phyloP scores from a whole-genome alignment of 306 rosid genomes.

The Trifolium dubium region DNA sequence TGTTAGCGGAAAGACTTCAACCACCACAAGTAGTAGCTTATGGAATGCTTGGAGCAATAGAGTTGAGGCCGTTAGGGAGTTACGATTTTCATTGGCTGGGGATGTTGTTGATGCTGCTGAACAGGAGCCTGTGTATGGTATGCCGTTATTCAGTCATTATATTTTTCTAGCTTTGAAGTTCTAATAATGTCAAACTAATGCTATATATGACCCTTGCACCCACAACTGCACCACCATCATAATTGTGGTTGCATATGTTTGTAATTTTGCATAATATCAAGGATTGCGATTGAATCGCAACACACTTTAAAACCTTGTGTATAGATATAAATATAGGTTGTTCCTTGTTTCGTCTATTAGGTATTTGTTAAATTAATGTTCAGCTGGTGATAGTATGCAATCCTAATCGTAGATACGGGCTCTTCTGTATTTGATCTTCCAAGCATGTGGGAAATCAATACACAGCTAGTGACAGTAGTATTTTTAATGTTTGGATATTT shows the following conservation, averaged over 20 bases:
- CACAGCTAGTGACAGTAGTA: not conserved
- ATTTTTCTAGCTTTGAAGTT: constrained; percentile 15
- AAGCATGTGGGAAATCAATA: constrained; percentile 12
- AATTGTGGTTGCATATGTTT: not conserved
- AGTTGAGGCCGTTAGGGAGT: constrained; percentile 72
- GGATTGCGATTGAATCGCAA: not conserved
- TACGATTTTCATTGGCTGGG: constrained; percentile 85
- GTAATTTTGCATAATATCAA: not conserved
- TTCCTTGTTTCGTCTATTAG: constrained; percentile 21
- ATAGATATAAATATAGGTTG: not conserved
- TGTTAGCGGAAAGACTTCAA: constrained; percentile 36
- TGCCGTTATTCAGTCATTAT: constrained; percentile 33
- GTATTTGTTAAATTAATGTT: constrained; percentile 6
- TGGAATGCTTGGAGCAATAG: constrained; percentile 92
- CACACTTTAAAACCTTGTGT: not conserved
- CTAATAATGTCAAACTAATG: constrained; percentile 21
- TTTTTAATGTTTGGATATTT: constrained; percentile 28
- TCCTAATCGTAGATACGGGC: constrained; percentile 1
- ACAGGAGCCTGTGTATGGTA: constrained; percentile 54
- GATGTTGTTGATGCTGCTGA: constrained; percentile 55
- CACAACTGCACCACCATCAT: not conserved
- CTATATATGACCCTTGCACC: constrained; percentile 22
- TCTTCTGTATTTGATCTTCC: constrained; percentile 14
- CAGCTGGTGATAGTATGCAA: constrained; percentile 1
- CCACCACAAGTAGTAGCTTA: constrained; percentile 51